Base-by-base conservation (phyloP, 805 yeast species). In the Spencermartinsiella europaea region DNA sequence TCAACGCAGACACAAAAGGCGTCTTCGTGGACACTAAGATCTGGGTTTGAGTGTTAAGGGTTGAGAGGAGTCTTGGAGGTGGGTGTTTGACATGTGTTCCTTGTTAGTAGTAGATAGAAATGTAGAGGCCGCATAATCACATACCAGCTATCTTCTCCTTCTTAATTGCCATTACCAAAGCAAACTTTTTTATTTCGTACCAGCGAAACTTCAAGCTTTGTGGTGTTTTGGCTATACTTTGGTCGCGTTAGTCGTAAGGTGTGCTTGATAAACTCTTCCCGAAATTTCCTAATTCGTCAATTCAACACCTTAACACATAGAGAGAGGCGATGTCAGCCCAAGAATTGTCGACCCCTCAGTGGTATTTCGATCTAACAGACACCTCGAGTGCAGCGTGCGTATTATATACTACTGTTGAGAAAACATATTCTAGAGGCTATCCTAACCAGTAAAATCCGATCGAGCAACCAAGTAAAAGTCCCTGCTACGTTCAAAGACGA, bases 1-100 rank as follows among this genome's bases (percentile, higher is more conserved):
- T 87, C 36, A 87, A 57, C 0, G 85, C 88, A 8, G 91, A 77
- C 10, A 86, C 72, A 56, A 72, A 85, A 2, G 95, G 93, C 2
- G 95, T 83, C 1, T 65, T 62, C 1, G 82, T 64, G 53, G 85
- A 83, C 33, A 88, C 77, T 75, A 8, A 85, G 65, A 2, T 75
- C 33, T 71, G 0, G 79, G 70, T 19, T 74, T 72, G 36, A 70
- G 49, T 74, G n/a, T 21, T 35, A 20, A 72, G 66, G 54, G 69
- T 65, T 42, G 71, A 61, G 59, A 75, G 66, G 19, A 58, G 54
- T 12, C 69, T 63, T 14, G 78, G 75, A 2, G 84, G 75, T 14
- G 78, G 69, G 58, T 82, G 86, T 58, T 75, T 80, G 42, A 77
- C 70, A 5, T 68, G 67, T 40, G 61, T 71, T 21, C 31, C 42